Evolutionary conservation across 2,329 filamentous ascomycete genomes (phyloP).

Genomic region (Sporothrix protearum): DNA sequence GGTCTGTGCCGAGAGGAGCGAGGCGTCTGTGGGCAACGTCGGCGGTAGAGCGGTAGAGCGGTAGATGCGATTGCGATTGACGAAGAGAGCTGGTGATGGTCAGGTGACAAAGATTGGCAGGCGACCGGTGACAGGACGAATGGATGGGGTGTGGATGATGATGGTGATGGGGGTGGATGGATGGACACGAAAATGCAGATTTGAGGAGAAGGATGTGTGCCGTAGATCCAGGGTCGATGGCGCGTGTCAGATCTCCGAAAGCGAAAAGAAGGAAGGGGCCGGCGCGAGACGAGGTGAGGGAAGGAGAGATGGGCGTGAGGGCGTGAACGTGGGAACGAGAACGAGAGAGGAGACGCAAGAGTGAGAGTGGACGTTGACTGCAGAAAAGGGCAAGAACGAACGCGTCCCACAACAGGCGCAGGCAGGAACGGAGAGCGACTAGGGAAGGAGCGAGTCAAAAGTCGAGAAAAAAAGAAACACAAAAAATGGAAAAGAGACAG

Average conservation of each 20-base stretch:
- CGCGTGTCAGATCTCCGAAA: not conserved
- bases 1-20: not conserved
- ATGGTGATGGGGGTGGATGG: not conserved
- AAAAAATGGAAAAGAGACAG: not conserved
- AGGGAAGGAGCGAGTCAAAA: not conserved
- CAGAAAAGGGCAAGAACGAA: slow-evolving; percentile 3
- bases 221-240: slow-evolving; percentile 2
- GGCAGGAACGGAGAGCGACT: not conserved
- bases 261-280: not conserved
- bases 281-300: not conserved
- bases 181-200: not conserved
- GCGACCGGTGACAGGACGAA: not conserved
- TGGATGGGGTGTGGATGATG: slow-evolving; percentile 7
- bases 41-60: not conserved
- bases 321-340: not conserved
- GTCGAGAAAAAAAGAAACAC: not conserved
- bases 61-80: not conserved
- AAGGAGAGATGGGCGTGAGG: not conserved
- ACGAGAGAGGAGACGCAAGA: not conserved
- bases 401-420: slow-evolving; percentile 21
- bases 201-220: not conserved
- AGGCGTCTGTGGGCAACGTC: not conserved
- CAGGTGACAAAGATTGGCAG: slow-evolving; percentile 2
- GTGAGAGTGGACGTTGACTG: not conserved
- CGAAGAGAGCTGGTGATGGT: not conserved